Evolutionary conservation across 2,329 filamentous ascomycete genomes (phyloP).

Genomic region (Cercospora sp.): DNA sequence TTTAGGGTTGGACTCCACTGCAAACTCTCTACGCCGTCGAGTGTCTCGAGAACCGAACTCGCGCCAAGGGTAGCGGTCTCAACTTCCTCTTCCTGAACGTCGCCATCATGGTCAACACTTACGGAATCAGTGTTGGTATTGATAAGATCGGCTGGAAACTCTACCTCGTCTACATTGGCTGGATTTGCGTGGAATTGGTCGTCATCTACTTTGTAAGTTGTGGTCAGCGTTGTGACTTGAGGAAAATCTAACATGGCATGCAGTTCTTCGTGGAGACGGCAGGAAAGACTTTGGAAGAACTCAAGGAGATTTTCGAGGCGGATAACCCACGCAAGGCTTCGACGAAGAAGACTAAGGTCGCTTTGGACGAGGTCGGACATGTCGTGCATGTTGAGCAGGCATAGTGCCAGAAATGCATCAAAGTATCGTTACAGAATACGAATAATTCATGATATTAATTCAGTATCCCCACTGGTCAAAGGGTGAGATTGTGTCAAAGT

Average conservation of each 20-base stretch:
- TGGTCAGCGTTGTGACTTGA: too few relatives aligned
- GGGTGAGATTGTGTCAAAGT: neutral
- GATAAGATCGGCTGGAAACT: constrained; percentile 33
- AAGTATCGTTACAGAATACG: neutral
- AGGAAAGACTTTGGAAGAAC: constrained; percentile 37
- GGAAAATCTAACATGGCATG: neutral
- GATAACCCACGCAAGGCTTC: constrained; percentile 35
- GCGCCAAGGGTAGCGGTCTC: constrained; percentile 39
- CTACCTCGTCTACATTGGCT: constrained; percentile 35
- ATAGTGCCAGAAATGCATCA: neutral
- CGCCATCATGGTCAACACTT: constrained; percentile 47
- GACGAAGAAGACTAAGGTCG: constrained; percentile 34
- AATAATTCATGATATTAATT: neutral
- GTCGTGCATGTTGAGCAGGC: constrained; percentile 27
- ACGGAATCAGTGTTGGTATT: constrained; percentile 33
- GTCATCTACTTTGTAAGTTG: constrained; percentile 31
- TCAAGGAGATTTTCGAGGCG: constrained; percentile 30
- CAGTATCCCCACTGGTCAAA: neutral
- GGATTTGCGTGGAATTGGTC: constrained; percentile 37
- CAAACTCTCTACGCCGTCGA: constrained; percentile 45
- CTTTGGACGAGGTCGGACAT: constrained; percentile 31
- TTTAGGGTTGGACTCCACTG: constrained; percentile 42
- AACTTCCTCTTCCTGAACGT: constrained; percentile 47
- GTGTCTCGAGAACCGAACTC: constrained; percentile 43
- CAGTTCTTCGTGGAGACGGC: constrained; percentile 44